Base-by-base conservation (phyloP, 2,329 filamentous ascomycete species). In the Chaetothyriales sp. region DNA sequence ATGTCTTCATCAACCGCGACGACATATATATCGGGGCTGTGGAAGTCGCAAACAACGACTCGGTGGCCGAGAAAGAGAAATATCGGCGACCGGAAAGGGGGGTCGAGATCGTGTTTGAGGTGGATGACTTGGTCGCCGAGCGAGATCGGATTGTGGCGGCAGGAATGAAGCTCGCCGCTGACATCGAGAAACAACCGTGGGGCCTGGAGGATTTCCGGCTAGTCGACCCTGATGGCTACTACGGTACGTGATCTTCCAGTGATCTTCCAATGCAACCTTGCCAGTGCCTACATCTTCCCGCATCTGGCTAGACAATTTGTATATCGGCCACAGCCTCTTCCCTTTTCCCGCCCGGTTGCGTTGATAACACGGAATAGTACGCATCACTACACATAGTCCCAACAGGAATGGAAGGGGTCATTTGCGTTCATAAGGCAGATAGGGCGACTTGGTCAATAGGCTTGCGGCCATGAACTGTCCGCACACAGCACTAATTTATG, bases 91-190 rank as follows among this genome's bases (percentile, higher is more conserved):
- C 53, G 4, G 50, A 18, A 2, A 51, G 55, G 43, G 52, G 50
- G 20, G 19, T 59, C n/a, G 56, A 59, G 22, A 51, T 56, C n/a
- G 52, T 58, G 47, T 46, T 56, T 19, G 54, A 56, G 20, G 50
- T 59, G 9, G 56, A 58, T 40, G 54, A 58, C 33, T 40, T 59
- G 48, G 44, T 54, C 22, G 40, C 37, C 18, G 54, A 58, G 20
- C 47, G 54, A 37, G 51, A 58, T 22, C 45, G 49, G 18, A 51
- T 58, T 33, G 49, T 53, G 9, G 47, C 43, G 13, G 51, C 53
- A 40, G 54, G 54, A 1, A 51, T 47, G 48, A 47, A 49, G 37
- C 37, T 58, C 29, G 50, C 53, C 25, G 49, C 43, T 6, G 54
- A 56, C 20, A 52, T 58, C 33, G 46, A 56, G 15, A 18, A 37